Percentiles rank a stretch among this genome's conserved stretches.
These are phyloP conservation scores for Sambucus nigra DNA, from an alignment of 129 eudicot species.

Conservation along the genomic window DNA sequence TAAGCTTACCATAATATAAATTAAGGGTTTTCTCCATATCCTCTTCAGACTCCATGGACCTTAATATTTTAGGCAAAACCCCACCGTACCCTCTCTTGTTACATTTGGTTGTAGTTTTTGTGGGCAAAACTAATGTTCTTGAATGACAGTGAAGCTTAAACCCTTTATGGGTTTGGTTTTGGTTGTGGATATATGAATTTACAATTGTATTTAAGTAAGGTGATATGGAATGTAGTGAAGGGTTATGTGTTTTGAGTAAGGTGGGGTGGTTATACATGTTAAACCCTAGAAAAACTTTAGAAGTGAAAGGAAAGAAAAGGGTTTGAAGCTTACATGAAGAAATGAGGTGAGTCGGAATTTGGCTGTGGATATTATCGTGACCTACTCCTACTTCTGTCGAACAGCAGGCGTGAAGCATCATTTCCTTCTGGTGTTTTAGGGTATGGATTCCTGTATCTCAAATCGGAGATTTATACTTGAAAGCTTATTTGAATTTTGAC, in stretches of 20 bases:
- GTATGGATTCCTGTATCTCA: no score
- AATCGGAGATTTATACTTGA: no score
- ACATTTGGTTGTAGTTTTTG: constrained; percentile 16
- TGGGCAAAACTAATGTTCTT: constrained; percentile 24
- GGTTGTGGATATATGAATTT: background rate
- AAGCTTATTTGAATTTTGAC: no score
- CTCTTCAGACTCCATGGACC: constrained; percentile 38
- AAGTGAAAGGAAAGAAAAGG: constrained; percentile 30
- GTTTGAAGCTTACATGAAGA: constrained; percentile 60
- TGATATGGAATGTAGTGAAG: background rate
- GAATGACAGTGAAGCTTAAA: constrained; percentile 47
- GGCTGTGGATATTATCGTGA: constrained; percentile 21
- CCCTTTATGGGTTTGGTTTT: constrained; percentile 22
- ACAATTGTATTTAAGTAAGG: background rate
- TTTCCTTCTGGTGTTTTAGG: no score
- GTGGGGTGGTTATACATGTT: constrained; percentile 8
- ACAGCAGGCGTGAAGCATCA: constrained; percentile 38
- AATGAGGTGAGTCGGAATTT: constrained; percentile 5
- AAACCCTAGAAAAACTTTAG: constrained; percentile 37
- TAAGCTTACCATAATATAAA: constrained; percentile 45
- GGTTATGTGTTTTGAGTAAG: constrained; percentile 11
- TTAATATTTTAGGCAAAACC: constrained; percentile 38
- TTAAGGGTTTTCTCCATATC: constrained; percentile 48
- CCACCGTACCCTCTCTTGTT: constrained; percentile 51
- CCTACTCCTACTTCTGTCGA: constrained; percentile 26